Evolutionary conservation across 1,139 yeast genomes (phyloP), one percentile per base, ranked within the genome.

Genomic region (Taphrina flavorubra): DNA sequence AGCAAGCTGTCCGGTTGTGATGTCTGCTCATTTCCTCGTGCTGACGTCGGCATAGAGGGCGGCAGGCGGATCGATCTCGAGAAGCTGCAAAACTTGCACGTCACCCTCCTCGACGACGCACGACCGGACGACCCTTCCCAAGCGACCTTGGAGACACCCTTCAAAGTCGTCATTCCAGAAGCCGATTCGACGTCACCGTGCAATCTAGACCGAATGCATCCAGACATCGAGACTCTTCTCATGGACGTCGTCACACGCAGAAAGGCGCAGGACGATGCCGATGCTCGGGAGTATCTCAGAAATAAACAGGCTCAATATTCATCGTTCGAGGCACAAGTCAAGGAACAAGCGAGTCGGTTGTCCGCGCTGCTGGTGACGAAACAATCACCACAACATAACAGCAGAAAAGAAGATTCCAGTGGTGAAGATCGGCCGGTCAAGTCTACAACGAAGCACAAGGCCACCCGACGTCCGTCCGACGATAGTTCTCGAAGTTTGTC

Each of bases 221-320:
- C 67, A 7, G 61, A 63, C 31, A 44, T 63, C 8, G 55, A 55
- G 55, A 47, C 49, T 8, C 34, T 53, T 16, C 31, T 63, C 47
- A 36, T 42, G 16, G 47, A 55, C 13, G 61, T 49, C 34, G 37
- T 63, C 11, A 47, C 39, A 16, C 53, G 47, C 6, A 53, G 67
- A 18, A 56, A 57, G 14, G 53, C 11, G 37, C 56, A 55, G 46
- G 59, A 53, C 55, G 61, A 53, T 10, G 46, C 44, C 11, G 67
- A 63, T 44, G 18, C 44, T 13, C 18, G 47, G n/a, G 61, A 46
- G 36, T 63, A 34, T 20, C 13, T 55, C 10, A 25, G 16, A 14
- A 37, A 39, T 10, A 39, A 55, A 31, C 56, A 55, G 40, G 56
- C 51, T 16, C 16, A 47, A 56, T 47, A 51, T 31, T 39, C 37